phyloP scores from a whole-genome alignment of 305 asterid species.

The Plantago lanceolata region DNA sequence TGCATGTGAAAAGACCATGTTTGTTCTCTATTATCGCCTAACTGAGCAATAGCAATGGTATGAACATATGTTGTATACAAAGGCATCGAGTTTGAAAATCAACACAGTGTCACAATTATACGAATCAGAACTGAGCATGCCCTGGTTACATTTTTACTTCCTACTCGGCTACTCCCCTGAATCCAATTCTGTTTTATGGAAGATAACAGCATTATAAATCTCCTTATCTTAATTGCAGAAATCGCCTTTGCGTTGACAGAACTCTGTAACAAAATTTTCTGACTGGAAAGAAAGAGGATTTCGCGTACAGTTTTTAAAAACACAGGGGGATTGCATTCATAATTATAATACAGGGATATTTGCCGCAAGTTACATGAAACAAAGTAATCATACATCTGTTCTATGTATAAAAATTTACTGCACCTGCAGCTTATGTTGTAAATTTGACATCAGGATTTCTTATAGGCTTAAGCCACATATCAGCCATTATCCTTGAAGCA shows the following conservation, averaged over 20 bases:
- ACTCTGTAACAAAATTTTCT: no score
- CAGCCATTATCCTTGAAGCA: constrained; percentile 81
- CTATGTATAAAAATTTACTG: background rate
- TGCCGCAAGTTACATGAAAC: no score
- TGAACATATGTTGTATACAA: background rate
- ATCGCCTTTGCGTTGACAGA: no score
- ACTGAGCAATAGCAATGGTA: background rate
- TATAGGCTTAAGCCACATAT: constrained; percentile 92
- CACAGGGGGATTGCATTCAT: no score
- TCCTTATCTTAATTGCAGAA: no score
- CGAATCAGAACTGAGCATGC: background rate
- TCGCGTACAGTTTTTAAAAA: no score
- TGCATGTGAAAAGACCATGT: background rate
- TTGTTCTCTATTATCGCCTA: background rate
- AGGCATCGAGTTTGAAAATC: background rate
- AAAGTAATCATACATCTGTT: no score
- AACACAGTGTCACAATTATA: background rate
- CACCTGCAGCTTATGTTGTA: constrained; percentile 30
- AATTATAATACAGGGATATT: no score
- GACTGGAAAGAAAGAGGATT: no score
- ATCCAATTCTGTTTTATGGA: background rate
- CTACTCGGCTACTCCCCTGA: no score
- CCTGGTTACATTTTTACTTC: background rate
- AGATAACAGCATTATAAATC: background rate
- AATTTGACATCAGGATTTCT: constrained; percentile 81